phyloP scores from a whole-genome alignment of 345 rosid genomes.

The Citrus reticulata region DNA sequence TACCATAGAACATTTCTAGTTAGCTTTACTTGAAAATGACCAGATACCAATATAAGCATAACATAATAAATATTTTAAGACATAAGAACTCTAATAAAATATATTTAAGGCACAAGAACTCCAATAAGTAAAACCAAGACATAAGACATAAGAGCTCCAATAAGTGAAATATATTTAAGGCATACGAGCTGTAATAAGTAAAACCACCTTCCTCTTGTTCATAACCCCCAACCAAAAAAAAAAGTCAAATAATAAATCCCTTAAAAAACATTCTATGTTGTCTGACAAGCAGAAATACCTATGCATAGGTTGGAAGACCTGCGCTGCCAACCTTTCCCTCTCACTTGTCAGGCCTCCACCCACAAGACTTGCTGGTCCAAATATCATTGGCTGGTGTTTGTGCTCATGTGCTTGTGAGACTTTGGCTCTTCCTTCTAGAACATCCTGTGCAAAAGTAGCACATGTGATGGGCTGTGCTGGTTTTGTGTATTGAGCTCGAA shows the following conservation, averaged over 20 bases:
- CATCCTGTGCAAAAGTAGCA: slow-evolving; percentile 97
- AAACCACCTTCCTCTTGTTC: too few relatives aligned
- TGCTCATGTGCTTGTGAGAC: slow-evolving; percentile 84
- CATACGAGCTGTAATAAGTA: too few relatives aligned
- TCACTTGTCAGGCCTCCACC: slow-evolving; percentile 57
- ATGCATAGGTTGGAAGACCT: slow-evolving; percentile 79
- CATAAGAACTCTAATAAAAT: not conserved
- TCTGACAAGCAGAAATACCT: slow-evolving; percentile 39
- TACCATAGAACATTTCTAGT: slow-evolving; percentile 12
- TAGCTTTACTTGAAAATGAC: not conserved
- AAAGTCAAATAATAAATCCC: too few relatives aligned
- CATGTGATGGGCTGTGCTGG: slow-evolving; percentile 87
- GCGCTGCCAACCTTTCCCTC: slow-evolving; percentile 86
- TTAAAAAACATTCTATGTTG: too few relatives aligned
- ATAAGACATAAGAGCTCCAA: too few relatives aligned
- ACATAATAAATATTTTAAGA: not conserved
- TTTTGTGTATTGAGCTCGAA: slow-evolving; percentile 51
- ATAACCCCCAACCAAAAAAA: too few relatives aligned
- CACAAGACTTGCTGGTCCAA: slow-evolving; percentile 86
- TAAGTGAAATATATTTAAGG: too few relatives aligned
- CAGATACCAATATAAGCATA: not conserved
- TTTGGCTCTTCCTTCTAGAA: slow-evolving; percentile 86
- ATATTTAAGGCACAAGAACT: too few relatives aligned
- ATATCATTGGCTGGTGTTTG: slow-evolving; percentile 84
- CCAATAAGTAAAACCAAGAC: too few relatives aligned